A percentile compares a stretch with the other conserved stretches of the same genome.
Conservation (phyloP, 176 grass and related monocot species). For the Zoysia pacifica region DNA sequence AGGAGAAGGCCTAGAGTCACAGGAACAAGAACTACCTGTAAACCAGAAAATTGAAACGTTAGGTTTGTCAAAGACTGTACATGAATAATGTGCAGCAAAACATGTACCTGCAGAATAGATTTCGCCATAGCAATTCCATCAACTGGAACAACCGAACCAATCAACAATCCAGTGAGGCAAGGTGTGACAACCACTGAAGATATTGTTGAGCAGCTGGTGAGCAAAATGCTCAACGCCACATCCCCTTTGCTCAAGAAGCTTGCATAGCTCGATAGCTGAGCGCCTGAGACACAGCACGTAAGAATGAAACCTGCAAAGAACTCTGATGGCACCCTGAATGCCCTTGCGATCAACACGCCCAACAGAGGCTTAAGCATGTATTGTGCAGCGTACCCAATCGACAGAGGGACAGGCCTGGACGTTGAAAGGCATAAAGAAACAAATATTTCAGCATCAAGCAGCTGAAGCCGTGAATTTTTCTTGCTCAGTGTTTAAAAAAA, state of each 20-base stretch:
- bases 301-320: constrained; percentile 93
- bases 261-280: constrained; percentile 92
- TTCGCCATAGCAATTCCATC: constrained; percentile 88
- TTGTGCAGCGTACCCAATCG: constrained; percentile 75
- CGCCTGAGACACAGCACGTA: constrained; percentile 79
- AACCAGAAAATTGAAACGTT: constrained; percentile 15
- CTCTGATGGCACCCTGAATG: constrained; percentile 57
- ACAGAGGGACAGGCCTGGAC: constrained; percentile 71
- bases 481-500: background rate
- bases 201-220: constrained; percentile 88
- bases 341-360: constrained; percentile 73
- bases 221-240: constrained; percentile 86
- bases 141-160: constrained; percentile 85
- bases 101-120: constrained; percentile 86
- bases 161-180: constrained; percentile 79
- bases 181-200: constrained; percentile 85
- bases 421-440: constrained; percentile 26
- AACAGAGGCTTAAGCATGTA: constrained; percentile 77
- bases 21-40: constrained; percentile 83
- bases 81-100: constrained; percentile 10
- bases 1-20: constrained; percentile 78
- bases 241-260: constrained; percentile 92
- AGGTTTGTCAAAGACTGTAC: background rate
- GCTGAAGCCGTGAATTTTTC: background rate
- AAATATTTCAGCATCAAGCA: constrained; percentile 20